Conservation (phyloP, 495 filamentous ascomycete species). For the Tuber microsphaerosporum region DNA sequence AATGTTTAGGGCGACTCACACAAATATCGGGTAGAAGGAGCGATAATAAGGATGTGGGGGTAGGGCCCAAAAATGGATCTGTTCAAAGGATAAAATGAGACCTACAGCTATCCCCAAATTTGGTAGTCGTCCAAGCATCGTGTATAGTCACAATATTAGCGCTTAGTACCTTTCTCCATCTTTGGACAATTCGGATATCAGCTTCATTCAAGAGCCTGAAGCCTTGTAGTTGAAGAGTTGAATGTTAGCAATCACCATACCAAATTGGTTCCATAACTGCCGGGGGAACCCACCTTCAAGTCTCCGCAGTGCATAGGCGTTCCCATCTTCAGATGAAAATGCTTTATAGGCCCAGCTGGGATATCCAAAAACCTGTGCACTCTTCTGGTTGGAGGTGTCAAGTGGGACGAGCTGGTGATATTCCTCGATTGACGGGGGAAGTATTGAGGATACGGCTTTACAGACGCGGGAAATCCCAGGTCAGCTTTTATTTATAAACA, state of each 20-base stretch:
- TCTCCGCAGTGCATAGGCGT: slow-evolving; percentile 72
- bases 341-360: slow-evolving; percentile 94
- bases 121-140: slow-evolving; percentile 85
- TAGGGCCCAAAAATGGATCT: not conserved
- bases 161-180: slow-evolving; percentile 83
- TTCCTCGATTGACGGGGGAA: slow-evolving; percentile 67
- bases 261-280: slow-evolving; percentile 6
- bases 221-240: slow-evolving; percentile 44
- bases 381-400: slow-evolving; percentile 72
- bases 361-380: slow-evolving; percentile 68
- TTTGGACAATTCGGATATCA: slow-evolving; percentile 73
- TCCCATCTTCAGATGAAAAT: slow-evolving; percentile 76
- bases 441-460: slow-evolving; percentile 34
- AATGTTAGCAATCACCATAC: slow-evolving; percentile 34
- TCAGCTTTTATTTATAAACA: slow-evolving; percentile 19
- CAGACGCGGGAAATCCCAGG: slow-evolving; percentile 13
- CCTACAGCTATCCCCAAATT: slow-evolving; percentile 77
- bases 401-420: slow-evolving; percentile 90
- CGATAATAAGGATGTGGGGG: not conserved
- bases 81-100: slow-evolving; percentile 30
- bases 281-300: slow-evolving; percentile 58
- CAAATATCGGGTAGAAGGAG: slow-evolving; percentile 9
- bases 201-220: slow-evolving; percentile 80
- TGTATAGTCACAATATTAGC: slow-evolving; percentile 79
- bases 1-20: slow-evolving; percentile 32